Evolutionary conservation across 495 filamentous ascomycete species (phyloP), one percentile per base, ranked within the genome.

Genomic region (Penicillium bovifimosum): DNA sequence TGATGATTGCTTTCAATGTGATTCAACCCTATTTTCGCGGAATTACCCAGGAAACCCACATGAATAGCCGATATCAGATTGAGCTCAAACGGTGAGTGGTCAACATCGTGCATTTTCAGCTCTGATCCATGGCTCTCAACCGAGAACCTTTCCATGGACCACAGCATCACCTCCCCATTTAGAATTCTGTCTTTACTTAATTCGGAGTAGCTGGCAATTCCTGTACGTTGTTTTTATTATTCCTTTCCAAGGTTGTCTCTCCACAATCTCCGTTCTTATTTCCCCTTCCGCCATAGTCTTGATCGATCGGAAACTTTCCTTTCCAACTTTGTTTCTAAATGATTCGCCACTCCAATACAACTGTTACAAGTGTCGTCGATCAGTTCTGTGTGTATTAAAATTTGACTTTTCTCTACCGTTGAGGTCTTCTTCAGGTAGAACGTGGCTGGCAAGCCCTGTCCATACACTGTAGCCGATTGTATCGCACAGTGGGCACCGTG

Each of bases 331-430:
- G 10, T 45, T 31, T 36, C 36, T 18, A 17, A 28, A 9, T 41
- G 52, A 46, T 59, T 59, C 44, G 56, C 56, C 56, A 59, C 55
- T 39, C 13, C 38, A 50, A 45, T 52, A 42, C 38, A 48, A 48
- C 14, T 42, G 38, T 50, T 29, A 42, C 48, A 50, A 17, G 27
- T 18, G n/a, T n/a, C 14, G 27, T 40, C 27, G 24, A 40, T 40
- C 34, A 35, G 24, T 48, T 39, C 33, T 17, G 16, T 45, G 17
- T 38, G 40, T 39, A 52, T 39, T 43, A 52, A 52, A 33, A 52
- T 52, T 16, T 28, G 14, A 31, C 32, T 45, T 45, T 42, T 28
- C 29, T 29, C 46, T 47, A 2, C 44, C 46, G 46, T 47, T 38
- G 45, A 38, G 46, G 35, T 40, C 39, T 28, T n/a, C 18, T 48